Percentiles rank a stretch among this genome's conserved stretches.
These are phyloP conservation scores for Sinapis alba DNA, from an alignment of 441 rosid species.

Conservation along the genomic window DNA sequence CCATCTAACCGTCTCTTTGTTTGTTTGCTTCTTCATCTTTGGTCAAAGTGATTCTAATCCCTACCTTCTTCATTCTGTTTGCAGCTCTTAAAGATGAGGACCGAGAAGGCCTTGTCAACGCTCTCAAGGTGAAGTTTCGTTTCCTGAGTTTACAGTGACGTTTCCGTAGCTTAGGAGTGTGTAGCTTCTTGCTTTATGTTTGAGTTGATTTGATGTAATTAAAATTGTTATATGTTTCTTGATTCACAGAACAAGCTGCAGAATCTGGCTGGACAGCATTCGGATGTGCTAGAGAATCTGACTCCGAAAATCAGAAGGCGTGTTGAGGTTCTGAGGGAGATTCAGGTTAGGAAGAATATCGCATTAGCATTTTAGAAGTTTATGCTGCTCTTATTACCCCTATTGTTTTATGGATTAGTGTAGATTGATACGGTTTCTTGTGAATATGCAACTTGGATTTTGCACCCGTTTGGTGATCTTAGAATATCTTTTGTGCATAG, in stretches of 20 bases:
- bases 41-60: background rate
- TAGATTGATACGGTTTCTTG: background rate
- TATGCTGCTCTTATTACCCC: too few species aligned
- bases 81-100: constrained; percentile 72
- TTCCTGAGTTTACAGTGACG: background rate
- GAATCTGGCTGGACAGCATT: constrained; percentile 74
- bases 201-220: constrained; percentile 4
- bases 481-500: too few species aligned
- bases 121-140: constrained; percentile 53
- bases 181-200: too few species aligned
- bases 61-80: background rate
- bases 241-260: constrained; percentile 66
- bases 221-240: constrained; percentile 17
- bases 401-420: background rate
- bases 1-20: background rate
- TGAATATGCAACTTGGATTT: background rate
- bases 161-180: too few species aligned
- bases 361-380: too few species aligned
- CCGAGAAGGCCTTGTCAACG: constrained; percentile 77
- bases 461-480: background rate
- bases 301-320: constrained; percentile 69
- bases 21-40: background rate
- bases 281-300: constrained; percentile 66
- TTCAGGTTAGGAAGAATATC: constrained; percentile 52
- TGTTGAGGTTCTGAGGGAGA: constrained; percentile 76